A percentile compares a stretch with the other conserved stretches of the same genome.
phyloP scores from a whole-genome alignment of 768 basidiomycete genomes.

The Chiua virens region DNA sequence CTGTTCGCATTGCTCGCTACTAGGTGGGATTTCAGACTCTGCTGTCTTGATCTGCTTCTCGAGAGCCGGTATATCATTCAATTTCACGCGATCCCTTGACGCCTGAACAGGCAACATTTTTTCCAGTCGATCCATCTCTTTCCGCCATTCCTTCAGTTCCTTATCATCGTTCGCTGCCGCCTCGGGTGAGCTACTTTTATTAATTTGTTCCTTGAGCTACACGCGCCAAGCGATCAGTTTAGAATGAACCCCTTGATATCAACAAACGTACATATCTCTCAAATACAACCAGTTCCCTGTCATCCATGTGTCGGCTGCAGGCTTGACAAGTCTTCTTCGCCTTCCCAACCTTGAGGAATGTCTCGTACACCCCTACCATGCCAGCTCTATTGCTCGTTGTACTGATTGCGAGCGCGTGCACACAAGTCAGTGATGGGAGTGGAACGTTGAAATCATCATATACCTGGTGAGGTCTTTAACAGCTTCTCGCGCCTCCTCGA shows the following conservation, averaged over 20 bases:
- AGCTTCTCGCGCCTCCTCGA: conserved; percentile 38
- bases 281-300: conserved; percentile 54
- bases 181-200: conserved; percentile 52
- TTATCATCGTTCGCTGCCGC: conserved; percentile 36
- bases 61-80: conserved; percentile 63
- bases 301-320: conserved; percentile 70
- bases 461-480: conserved; percentile 23
- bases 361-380: conserved; percentile 50
- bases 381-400: conserved; percentile 27
- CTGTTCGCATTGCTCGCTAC: conserved; percentile 58
- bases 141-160: conserved; percentile 56
- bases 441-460: not conserved
- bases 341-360: conserved; percentile 56
- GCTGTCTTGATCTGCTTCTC: conserved; percentile 60
- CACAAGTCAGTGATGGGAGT: not conserved
- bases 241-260: not conserved
- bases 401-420: conserved; percentile 9
- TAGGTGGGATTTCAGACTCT: conserved; percentile 53
- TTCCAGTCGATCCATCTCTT: conserved; percentile 56
- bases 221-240: not conserved
- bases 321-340: conserved; percentile 68
- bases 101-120: conserved; percentile 56
- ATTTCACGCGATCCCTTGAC: conserved; percentile 52
- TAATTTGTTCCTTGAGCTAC: conserved; percentile 66
- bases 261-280: conserved; percentile 61